These are phyloP conservation scores for Fusarium verticillioides DNA, from an alignment of 2,329 filamentous ascomycete genomes.

Conservation along the genomic window DNA sequence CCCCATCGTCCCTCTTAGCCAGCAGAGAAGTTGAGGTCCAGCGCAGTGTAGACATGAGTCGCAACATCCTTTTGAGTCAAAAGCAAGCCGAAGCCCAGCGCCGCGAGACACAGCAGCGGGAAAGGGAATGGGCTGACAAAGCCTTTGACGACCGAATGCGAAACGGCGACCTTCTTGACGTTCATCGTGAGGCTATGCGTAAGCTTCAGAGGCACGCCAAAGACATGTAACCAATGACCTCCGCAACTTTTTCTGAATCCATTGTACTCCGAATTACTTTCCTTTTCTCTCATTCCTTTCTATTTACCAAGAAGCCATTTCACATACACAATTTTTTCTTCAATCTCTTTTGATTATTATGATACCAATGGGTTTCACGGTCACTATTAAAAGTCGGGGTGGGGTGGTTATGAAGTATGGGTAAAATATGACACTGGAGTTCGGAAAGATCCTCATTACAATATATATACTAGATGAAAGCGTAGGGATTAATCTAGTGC, in stretches of 20 bases:
- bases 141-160: constrained; percentile 81
- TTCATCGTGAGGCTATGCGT: constrained; percentile 82
- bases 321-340: constrained; percentile 24
- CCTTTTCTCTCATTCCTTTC: constrained; percentile 19
- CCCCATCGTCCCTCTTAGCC: constrained; percentile 48
- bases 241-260: not conserved
- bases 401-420: constrained; percentile 19
- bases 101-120: constrained; percentile 67
- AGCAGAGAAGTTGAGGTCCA: constrained; percentile 56
- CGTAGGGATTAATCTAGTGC: constrained; percentile 2
- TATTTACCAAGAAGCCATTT: constrained; percentile 12
- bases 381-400: constrained; percentile 22
- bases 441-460: constrained; percentile 16
- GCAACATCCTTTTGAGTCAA: constrained; percentile 68
- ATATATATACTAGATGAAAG: constrained; percentile 26
- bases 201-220: constrained; percentile 73
- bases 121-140: constrained; percentile 68
- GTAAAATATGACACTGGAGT: constrained; percentile 27
- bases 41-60: constrained; percentile 64
- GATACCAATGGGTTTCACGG: constrained; percentile 45
- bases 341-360: constrained; percentile 25
- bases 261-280: not conserved
- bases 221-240: constrained; percentile 35
- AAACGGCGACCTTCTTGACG: constrained; percentile 76
- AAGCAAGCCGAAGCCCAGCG: constrained; percentile 71